Percentiles rank a stretch among this genome's conserved stretches.
Evolutionary conservation across 345 rosid species (phyloP).

Genomic region (Boechera stricta): DNA sequence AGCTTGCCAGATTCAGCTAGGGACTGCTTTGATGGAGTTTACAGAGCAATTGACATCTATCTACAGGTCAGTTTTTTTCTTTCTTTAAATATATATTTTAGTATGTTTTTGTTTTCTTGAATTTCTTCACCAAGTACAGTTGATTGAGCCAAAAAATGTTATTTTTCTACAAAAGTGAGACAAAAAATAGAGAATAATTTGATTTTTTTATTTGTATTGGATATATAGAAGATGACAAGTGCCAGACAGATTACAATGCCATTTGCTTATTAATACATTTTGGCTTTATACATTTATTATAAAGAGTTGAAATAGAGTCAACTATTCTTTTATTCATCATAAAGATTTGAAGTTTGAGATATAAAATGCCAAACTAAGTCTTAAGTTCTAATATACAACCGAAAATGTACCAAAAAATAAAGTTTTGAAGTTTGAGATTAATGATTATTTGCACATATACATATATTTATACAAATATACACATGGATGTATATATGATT

Average conservation of each 20-base stretch:
- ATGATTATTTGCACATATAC: conserved; percentile 2
- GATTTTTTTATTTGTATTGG: conserved; percentile 8
- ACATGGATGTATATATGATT: conserved; percentile 1
- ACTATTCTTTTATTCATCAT: conserved; percentile 40
- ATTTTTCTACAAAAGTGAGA: conserved; percentile 26
- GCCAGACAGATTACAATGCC: conserved; percentile 18
- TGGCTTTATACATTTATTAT: conserved; percentile 11
- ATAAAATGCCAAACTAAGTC: not conserved
- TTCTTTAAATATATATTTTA: not conserved
- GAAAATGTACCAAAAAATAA: not conserved
- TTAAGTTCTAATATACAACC: not conserved
- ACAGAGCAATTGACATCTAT: conserved; percentile 79
- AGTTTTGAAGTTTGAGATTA: not conserved
- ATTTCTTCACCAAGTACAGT: conserved; percentile 14
- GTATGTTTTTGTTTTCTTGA: not conserved
- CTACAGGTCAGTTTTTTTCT: conserved; percentile 55
- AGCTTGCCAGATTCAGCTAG: conserved; percentile 76
- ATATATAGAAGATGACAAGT: conserved; percentile 35
- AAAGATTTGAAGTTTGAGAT: not conserved
- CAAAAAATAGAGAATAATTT: conserved; percentile 2
- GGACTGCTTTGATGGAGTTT: conserved; percentile 77
- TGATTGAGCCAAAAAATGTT: not conserved
- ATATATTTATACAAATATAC: conserved; percentile 2
- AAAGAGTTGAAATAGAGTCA: conserved; percentile 2
- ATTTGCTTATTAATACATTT: conserved; percentile 8